Conservation (phyloP, 1,139 yeast species). For the Diutina rugosa region DNA sequence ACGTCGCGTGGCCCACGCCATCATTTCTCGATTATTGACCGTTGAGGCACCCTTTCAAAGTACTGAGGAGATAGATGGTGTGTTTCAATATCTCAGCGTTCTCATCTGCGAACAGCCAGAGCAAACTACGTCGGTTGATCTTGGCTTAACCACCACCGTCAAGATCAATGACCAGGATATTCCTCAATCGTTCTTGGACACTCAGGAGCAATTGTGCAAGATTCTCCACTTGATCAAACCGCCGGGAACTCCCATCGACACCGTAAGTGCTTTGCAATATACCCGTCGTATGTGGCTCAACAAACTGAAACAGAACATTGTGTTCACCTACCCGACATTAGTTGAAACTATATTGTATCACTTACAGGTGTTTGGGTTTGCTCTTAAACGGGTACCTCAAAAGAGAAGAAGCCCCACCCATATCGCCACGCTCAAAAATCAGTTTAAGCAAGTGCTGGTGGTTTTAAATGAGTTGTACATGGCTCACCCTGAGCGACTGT, state of each 20-base stretch:
- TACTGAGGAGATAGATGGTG: constrained; percentile 26
- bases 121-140: constrained; percentile 21
- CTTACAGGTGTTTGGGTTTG: background rate
- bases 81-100: constrained; percentile 29
- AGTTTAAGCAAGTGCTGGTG: constrained; percentile 65
- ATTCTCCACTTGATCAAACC: constrained; percentile 50
- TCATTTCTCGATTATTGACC: constrained; percentile 24
- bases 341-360: constrained; percentile 13
- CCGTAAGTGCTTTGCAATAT: constrained; percentile 42
- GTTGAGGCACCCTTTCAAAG: constrained; percentile 10
- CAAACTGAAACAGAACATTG: constrained; percentile 40
- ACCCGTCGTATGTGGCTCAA: constrained; percentile 43
- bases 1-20: constrained; percentile 27
- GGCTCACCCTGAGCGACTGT: constrained; percentile 29
- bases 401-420: constrained; percentile 13
- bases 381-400: constrained; percentile 6
- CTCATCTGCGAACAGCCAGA: constrained; percentile 21
- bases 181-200: constrained; percentile 29
- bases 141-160: constrained; percentile 24
- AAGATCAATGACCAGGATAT: constrained; percentile 17
- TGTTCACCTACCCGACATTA: constrained; percentile 65
- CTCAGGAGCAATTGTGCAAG: constrained; percentile 60
- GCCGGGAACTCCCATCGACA: constrained; percentile 30
- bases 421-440: constrained; percentile 25
- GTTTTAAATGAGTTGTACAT: constrained; percentile 57